Conservation (phyloP, 305 asterid species). For the Ruellia speciosa region DNA sequence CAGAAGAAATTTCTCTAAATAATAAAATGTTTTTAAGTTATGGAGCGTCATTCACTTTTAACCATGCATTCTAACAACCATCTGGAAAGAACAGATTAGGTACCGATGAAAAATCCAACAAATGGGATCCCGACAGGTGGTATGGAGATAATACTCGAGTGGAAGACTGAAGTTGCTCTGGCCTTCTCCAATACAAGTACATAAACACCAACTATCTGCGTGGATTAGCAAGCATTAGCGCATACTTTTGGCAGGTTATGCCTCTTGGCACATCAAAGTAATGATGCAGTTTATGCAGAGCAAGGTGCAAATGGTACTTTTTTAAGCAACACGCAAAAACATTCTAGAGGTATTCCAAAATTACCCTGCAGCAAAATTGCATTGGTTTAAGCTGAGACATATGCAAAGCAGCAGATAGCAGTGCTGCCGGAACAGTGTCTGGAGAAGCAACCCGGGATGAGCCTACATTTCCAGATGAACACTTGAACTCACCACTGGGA, state of each 20-base stretch:
- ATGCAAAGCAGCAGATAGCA: conserved; percentile 48
- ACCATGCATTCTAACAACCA: background rate
- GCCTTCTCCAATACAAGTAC: conserved; percentile 49
- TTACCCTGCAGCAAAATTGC: conserved; percentile 80
- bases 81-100: conserved; percentile 18
- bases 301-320: conserved; percentile 9
- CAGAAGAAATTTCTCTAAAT: too few relatives aligned
- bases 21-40: too few relatives aligned
- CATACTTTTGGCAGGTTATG: too few relatives aligned
- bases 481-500: conserved; percentile 25
- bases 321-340: conserved; percentile 3
- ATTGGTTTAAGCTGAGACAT: conserved; percentile 34
- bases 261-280: too few relatives aligned
- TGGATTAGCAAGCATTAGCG: conserved; percentile 6
- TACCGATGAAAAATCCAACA: conserved; percentile 84
- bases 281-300: background rate
- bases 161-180: conserved; percentile 22
- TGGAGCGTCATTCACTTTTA: background rate
- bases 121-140: conserved; percentile 44
- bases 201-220: conserved; percentile 64
- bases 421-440: conserved; percentile 29
- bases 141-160: conserved; percentile 26
- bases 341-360: conserved; percentile 4
- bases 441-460: conserved; percentile 25
- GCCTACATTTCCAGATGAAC: conserved; percentile 26